Evolutionary conservation across 805 yeast genomes (phyloP).

Genomic region (Grigorovia humatica): DNA sequence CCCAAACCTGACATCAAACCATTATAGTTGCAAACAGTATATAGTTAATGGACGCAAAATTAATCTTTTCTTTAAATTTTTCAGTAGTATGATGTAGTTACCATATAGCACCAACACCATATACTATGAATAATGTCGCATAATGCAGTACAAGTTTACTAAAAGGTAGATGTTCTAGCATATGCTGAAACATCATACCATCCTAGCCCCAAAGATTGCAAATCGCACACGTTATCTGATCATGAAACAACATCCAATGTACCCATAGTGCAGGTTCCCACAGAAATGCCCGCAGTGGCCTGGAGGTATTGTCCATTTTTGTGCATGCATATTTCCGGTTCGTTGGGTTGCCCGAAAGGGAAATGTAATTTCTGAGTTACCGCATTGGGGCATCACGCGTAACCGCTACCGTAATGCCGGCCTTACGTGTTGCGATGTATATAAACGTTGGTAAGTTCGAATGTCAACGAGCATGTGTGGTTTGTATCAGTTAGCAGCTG

Average conservation of each 20-base stretch:
- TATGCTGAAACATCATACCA: neutral
- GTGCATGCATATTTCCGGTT: neutral
- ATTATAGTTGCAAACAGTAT: slow-evolving; percentile 11
- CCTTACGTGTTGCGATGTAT: neutral
- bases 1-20: slow-evolving; percentile 71
- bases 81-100: too few species aligned
- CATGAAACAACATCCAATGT: neutral
- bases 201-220: neutral
- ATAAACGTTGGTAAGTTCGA: neutral
- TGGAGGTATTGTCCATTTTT: neutral
- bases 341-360: neutral
- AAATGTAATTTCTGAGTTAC: neutral
- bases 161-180: too few species aligned
- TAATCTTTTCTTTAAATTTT: too few species aligned
- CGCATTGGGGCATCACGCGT: neutral
- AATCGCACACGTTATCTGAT: neutral
- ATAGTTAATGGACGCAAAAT: too few species aligned
- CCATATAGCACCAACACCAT: too few species aligned
- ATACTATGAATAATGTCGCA: neutral
- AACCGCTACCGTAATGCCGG: neutral
- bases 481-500: neutral
- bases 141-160: neutral
- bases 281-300: neutral
- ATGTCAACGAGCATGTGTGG: neutral
- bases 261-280: neutral